Conservation (phyloP, 2,329 filamentous ascomycete species). For the Aspergillus luchuensis region DNA sequence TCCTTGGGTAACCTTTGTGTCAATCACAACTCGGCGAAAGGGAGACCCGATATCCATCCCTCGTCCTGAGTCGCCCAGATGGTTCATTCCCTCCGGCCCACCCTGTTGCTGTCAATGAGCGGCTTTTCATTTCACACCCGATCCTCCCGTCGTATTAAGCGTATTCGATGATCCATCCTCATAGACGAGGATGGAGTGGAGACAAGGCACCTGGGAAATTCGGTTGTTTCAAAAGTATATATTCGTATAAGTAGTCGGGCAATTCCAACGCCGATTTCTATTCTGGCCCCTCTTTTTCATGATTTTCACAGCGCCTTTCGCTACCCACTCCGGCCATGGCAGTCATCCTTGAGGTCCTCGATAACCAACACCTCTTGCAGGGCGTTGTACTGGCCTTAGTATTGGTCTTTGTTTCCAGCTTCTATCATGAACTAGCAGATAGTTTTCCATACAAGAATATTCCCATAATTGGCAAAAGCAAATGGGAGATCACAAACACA, state of each 20-base stretch:
- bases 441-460: conserved; percentile 31
- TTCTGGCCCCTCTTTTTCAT: neutral
- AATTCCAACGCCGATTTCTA: neutral
- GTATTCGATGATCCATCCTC: neutral
- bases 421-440: conserved; percentile 30
- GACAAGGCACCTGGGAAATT: neutral
- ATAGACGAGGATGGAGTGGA: neutral
- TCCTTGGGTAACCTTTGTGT: neutral
- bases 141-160: neutral
- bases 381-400: conserved; percentile 24
- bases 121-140: neutral
- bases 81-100: neutral
- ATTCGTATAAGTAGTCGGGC: neutral
- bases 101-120: neutral
- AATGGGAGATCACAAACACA: conserved; percentile 35
- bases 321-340: conserved; percentile 22
- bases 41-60: neutral
- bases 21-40: neutral
- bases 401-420: conserved; percentile 23
- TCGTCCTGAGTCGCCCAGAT: neutral
- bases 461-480: conserved; percentile 31
- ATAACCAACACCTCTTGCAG: conserved; percentile 27
- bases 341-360: conserved; percentile 25
- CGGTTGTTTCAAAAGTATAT: neutral
- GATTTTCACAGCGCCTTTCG: neutral